phyloP scores from a whole-genome alignment of 768 basidiomycete genomes.

The Tylopilus subfusipes region DNA sequence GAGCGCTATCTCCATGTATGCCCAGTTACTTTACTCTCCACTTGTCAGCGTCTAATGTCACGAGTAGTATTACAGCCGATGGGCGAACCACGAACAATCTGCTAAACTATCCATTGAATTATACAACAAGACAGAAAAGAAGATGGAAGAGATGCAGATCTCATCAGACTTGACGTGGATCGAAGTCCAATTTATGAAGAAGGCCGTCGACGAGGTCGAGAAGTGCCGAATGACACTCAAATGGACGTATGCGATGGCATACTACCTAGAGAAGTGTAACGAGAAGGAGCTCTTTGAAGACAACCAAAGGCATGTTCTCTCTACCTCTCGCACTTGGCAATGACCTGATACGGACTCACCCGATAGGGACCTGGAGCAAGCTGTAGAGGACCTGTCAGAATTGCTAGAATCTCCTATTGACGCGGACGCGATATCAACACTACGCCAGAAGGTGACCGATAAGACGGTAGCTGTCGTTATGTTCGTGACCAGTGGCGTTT shows the following conservation, averaged over 20 bases:
- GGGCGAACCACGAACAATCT: conserved; percentile 99
- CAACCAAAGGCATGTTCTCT: conserved; percentile 72
- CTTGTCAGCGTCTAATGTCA: background rate
- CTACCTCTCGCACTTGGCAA: background rate
- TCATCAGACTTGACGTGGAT: conserved; percentile 94
- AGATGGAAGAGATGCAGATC: conserved; percentile 99
- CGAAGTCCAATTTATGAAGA: conserved; percentile 98
- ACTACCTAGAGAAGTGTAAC: conserved; percentile 87
- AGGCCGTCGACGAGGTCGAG: conserved; percentile 89
- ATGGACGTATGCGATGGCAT: conserved; percentile 99
- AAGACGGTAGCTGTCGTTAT: conserved; percentile 64
- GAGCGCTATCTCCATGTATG: conserved; percentile 95
- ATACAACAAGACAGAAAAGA: conserved; percentile 95
- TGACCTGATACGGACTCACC: background rate
- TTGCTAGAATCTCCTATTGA: conserved; percentile 91
- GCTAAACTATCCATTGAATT: conserved; percentile 92
- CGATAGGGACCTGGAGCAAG: conserved; percentile 82
- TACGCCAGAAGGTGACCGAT: conserved; percentile 93
- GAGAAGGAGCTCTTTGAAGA: conserved; percentile 96
- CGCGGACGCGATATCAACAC: conserved; percentile 69
- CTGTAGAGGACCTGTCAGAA: conserved; percentile 93
- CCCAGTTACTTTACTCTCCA: conserved; percentile 8
- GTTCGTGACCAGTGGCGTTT: background rate
- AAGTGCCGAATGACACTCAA: conserved; percentile 94
- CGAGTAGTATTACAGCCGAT: conserved; percentile 95